Conservation (phyloP, 2,329 filamentous ascomycete genomes). For the Chrysosporium queenslandicum region DNA sequence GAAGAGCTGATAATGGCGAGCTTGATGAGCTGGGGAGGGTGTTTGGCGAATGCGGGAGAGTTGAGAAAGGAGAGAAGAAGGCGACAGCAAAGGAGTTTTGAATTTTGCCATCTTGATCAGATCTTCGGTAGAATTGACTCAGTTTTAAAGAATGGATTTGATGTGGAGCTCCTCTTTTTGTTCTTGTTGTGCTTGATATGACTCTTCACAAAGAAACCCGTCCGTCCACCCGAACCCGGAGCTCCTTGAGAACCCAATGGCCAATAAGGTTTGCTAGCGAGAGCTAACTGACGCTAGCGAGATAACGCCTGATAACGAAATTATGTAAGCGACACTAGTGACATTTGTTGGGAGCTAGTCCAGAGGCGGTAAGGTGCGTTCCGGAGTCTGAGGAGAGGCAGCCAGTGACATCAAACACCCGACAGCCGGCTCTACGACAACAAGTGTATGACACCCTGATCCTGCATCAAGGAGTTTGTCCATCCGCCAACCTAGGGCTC, state of each 20-base stretch:
- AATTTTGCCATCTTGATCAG: conserved; percentile 7
- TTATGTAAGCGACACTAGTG: neutral
- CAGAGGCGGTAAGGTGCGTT: neutral
- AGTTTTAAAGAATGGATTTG: neutral
- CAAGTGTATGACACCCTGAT: conserved; percentile 2
- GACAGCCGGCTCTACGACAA: too few relatives aligned
- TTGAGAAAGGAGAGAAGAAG: neutral
- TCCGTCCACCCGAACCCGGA: conserved; percentile 2
- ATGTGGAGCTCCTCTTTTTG: conserved; percentile 5
- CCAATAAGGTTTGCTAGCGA: neutral
- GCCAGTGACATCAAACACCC: too few relatives aligned
- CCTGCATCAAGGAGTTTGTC: neutral
- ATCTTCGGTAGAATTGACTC: conserved; percentile 2
- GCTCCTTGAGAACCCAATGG: neutral
- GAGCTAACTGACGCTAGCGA: neutral
- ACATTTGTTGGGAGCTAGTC: neutral
- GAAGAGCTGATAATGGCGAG: neutral
- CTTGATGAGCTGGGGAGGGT: neutral
- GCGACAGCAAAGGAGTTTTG: neutral
- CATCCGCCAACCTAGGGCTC: neutral
- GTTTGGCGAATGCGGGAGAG: neutral
- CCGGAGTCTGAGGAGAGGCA: too few relatives aligned
- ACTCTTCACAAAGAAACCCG: neutral
- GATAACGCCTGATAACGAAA: neutral
- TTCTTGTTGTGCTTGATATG: neutral